phyloP scores from a whole-genome alignment of 2,329 filamentous ascomycete species.

The Graphiopsis chlorocephala region DNA sequence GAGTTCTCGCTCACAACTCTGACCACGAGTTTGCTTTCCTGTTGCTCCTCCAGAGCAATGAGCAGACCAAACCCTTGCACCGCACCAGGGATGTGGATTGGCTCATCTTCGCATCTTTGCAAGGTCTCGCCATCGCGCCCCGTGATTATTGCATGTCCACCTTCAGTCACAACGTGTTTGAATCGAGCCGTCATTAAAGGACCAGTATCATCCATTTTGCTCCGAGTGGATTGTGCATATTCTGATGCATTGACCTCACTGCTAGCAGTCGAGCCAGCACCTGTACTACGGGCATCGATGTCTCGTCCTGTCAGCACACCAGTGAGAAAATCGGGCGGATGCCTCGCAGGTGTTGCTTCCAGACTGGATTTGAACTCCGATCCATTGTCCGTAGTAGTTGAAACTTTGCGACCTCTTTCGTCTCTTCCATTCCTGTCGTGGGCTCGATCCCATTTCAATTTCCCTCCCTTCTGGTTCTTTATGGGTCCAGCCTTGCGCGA shows the following conservation, averaged over 20 bases:
- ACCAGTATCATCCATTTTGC: conserved; percentile 43
- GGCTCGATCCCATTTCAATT: background rate
- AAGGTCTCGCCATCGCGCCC: conserved; percentile 69
- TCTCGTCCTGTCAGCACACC: conserved; percentile 20
- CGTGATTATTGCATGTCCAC: conserved; percentile 79
- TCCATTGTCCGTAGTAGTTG: background rate
- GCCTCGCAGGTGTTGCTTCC: background rate
- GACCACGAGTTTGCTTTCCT: conserved; percentile 65
- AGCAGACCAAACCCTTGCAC: conserved; percentile 78
- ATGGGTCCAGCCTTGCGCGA: background rate
- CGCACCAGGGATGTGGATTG: conserved; percentile 82
- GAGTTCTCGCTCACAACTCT: conserved; percentile 82
- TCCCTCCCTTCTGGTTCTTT: background rate
- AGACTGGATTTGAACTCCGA: background rate
- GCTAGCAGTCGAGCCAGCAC: conserved; percentile 17
- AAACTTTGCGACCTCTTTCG: background rate
- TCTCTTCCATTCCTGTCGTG: background rate
- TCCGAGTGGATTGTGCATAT: conserved; percentile 32
- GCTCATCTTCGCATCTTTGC: conserved; percentile 85
- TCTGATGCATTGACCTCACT: conserved; percentile 16
- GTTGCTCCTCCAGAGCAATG: conserved; percentile 68
- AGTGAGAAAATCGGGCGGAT: background rate
- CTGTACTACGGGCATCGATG: conserved; percentile 19
- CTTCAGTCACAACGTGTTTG: conserved; percentile 71
- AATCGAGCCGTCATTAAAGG: conserved; percentile 69